Percentiles rank a stretch among this genome's conserved stretches.
phyloP scores from a whole-genome alignment of 2,329 filamentous ascomycete genomes.

The Neopestalotiopsis rosae region DNA sequence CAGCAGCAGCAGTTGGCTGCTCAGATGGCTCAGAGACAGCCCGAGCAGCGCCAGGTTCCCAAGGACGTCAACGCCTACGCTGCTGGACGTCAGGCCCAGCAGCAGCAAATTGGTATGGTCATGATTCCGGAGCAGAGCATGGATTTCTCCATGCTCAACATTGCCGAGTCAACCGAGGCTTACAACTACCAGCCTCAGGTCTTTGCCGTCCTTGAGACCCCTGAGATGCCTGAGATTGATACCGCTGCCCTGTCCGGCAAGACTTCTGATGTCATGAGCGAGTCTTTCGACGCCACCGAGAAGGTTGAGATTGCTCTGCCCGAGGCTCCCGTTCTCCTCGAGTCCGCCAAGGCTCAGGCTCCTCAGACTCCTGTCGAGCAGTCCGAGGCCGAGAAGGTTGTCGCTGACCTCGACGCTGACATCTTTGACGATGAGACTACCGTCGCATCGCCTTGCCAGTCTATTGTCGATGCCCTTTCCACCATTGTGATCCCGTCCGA shows the following conservation, averaged over 20 bases:
- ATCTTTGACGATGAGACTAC: constrained; percentile 61
- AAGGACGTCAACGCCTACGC: constrained; percentile 72
- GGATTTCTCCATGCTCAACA: constrained; percentile 74
- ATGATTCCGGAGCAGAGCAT: constrained; percentile 81
- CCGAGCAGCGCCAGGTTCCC: constrained; percentile 56
- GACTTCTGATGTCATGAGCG: constrained; percentile 59
- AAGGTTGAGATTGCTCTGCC: constrained; percentile 63
- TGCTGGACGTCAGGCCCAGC: constrained; percentile 56
- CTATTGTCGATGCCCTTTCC: constrained; percentile 49
- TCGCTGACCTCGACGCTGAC: constrained; percentile 52
- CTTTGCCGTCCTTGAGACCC: constrained; percentile 75
- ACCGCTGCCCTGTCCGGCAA: constrained; percentile 74
- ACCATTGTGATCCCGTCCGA: constrained; percentile 60
- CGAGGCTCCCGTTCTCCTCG: constrained; percentile 47
- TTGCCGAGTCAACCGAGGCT: constrained; percentile 53
- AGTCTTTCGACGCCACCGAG: constrained; percentile 50
- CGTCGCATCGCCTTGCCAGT: constrained; percentile 38
- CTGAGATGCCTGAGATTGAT: constrained; percentile 68
- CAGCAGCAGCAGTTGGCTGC: constrained; percentile 47
- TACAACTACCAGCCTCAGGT: constrained; percentile 73
- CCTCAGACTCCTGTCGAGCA: constrained; percentile 33
- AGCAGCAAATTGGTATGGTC: constrained; percentile 77
- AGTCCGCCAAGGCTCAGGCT: constrained; percentile 37
- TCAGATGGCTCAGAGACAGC: constrained; percentile 44
- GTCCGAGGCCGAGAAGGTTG: constrained; percentile 30